Evolutionary conservation across 208 protist species (phyloP), one percentile per base, ranked within the genome.

Genomic region (Trypanosoma avium): DNA sequence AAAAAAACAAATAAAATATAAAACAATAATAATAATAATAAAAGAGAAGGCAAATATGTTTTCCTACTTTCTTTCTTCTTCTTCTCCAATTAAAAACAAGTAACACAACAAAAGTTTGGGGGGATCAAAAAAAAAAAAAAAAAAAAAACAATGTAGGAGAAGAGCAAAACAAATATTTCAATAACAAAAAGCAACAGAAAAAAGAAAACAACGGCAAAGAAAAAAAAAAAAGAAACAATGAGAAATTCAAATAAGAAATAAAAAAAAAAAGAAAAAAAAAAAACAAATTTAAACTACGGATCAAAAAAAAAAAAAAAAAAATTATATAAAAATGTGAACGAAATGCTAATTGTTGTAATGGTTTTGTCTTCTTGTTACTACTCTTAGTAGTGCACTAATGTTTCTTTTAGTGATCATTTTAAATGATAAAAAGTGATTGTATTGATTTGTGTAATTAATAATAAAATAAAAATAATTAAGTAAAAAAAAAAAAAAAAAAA

Each of bases 301-400:
- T 61, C 6, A 15, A 59, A n/a, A 47, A 36, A 10, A 8, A 35
- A 5, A 52, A 43, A 10, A 55, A 7, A 15, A n/a, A 29, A 26
- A 15, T 43, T 10, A 73, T 36, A 40, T 45, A 66, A n/a, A 32
- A 60, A 56, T 30, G 1, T 56, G 24, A 56, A 56, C 15, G 10
- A 50, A 2, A 26, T 50, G 10, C n/a, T 3, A 15, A 26, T 50
- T 50, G 17, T 3, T 50, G 8, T 50, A 26, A 26, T 24, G 10
- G 33, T 38, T 38, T 38, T 38, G 4, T 38, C 10, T 38, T 38
- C 10, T 38, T 10, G 33, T 38, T 38, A 13, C 10, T 38, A 13
- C 33, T 38, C 10, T 38, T 38, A 13, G 7, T 38, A 13, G 7
- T 38, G 5, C 46, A 50, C 8, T 24, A 9, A 1, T 29, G 4